Conservation (phyloP, 2,329 filamentous ascomycete species). For the Fusarium siculi region DNA sequence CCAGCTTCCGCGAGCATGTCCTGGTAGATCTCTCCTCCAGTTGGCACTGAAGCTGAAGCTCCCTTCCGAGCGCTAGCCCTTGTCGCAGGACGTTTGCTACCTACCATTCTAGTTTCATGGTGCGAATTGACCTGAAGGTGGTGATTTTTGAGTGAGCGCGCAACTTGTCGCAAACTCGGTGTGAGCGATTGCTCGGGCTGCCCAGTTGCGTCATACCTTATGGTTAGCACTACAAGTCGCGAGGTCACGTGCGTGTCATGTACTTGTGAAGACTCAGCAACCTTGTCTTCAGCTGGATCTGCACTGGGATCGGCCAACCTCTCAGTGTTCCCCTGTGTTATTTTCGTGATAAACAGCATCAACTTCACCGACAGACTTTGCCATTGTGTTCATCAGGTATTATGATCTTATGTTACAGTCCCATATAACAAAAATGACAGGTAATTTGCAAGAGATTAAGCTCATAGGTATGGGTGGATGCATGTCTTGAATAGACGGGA, state of each 20-base stretch:
- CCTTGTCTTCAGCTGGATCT: too few relatives aligned
- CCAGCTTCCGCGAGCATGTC: slow-evolving; percentile 63
- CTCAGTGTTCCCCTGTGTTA: too few relatives aligned
- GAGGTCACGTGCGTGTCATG: slow-evolving; percentile 28
- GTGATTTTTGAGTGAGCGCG: slow-evolving; percentile 4
- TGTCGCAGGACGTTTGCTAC: slow-evolving; percentile 44
- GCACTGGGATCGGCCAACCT: too few relatives aligned
- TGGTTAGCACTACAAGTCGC: slow-evolving; percentile 11
- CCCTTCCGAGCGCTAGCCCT: slow-evolving; percentile 36
- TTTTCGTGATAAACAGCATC: too few relatives aligned
- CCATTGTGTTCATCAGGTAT: too few relatives aligned
- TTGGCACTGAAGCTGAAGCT: slow-evolving; percentile 25
- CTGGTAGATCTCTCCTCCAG: slow-evolving; percentile 56
- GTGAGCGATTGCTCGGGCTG: slow-evolving; percentile 15
- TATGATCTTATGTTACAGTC: too few relatives aligned
- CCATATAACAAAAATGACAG: too few relatives aligned
- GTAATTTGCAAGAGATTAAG: too few relatives aligned
- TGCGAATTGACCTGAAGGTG: background rate
- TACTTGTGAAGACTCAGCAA: too few relatives aligned
- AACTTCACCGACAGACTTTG: too few relatives aligned
- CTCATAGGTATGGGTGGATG: too few relatives aligned
- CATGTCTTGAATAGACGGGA: too few relatives aligned
- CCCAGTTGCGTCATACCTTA: slow-evolving; percentile 44
- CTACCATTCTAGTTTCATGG: slow-evolving; percentile 45
- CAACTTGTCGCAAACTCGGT: slow-evolving; percentile 21